Percentiles rank a stretch among this genome's conserved stretches.
phyloP scores from a whole-genome alignment of 768 basidiomycete genomes.

The Amanita thiersii region DNA sequence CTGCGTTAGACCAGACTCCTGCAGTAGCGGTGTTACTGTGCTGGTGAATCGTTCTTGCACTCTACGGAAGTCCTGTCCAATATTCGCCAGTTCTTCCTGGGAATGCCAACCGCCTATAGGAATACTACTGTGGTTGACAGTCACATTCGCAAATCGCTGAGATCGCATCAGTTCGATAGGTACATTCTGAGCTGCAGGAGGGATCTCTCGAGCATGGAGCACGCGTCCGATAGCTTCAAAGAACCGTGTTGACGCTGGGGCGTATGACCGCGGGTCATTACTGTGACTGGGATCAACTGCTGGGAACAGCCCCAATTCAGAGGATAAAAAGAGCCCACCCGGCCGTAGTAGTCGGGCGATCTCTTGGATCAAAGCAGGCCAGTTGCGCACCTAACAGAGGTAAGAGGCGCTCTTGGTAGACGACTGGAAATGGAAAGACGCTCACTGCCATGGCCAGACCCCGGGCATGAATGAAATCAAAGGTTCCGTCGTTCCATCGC shows the following conservation, averaged over 20 bases:
- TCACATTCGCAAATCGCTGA: conserved; percentile 33
- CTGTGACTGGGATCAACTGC: conserved; percentile 25
- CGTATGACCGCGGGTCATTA: conserved; percentile 21
- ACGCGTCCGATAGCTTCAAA: conserved; percentile 28
- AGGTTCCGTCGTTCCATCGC: conserved; percentile 42
- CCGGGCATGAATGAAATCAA: conserved; percentile 66
- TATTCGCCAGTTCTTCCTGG: conserved; percentile 20
- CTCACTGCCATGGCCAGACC: conserved; percentile 52
- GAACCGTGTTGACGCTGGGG: conserved; percentile 32
- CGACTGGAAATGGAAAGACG: conserved; percentile 8
- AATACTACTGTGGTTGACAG: conserved; percentile 25
- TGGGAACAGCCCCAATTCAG: conserved; percentile 47
- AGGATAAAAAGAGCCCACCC: conserved; percentile 63
- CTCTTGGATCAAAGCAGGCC: conserved; percentile 45
- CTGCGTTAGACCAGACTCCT: conserved; percentile 27
- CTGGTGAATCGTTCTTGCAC: conserved; percentile 34
- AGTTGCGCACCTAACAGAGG: conserved; percentile 50
- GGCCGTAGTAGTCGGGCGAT: conserved; percentile 56
- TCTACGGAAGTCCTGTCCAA: conserved; percentile 36
- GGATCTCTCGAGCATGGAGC: conserved; percentile 15
- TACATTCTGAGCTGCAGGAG: conserved; percentile 15
- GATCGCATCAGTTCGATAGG: conserved; percentile 26
- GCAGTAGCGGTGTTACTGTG: conserved; percentile 41
- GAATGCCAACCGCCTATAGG: conserved; percentile 52
- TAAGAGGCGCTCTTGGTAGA: conserved; percentile 1